Evolutionary conservation across 75 land plant species (phyloP).

Genomic region (Pinus albicaulis): DNA sequence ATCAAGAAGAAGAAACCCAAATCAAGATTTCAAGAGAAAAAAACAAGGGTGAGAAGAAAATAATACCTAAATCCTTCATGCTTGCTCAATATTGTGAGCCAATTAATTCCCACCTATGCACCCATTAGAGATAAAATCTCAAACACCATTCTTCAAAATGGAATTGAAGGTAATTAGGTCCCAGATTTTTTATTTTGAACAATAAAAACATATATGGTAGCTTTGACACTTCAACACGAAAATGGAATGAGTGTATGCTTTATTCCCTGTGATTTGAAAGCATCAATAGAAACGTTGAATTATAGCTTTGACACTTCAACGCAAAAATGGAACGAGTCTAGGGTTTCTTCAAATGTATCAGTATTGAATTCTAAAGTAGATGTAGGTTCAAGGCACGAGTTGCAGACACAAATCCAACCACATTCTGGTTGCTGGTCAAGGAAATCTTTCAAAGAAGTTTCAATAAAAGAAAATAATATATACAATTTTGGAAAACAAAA

Average conservation of each 20-base stretch:
- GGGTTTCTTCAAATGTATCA: too few relatives aligned
- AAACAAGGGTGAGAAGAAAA: background rate
- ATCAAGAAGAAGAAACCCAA: background rate
- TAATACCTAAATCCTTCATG: slow-evolving; percentile 60
- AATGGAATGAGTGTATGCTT: background rate
- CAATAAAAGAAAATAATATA: background rate
- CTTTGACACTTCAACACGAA: too few relatives aligned
- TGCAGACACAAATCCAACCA: background rate
- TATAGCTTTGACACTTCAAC: too few relatives aligned
- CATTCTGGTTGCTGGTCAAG: background rate
- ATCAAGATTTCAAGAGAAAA: background rate
- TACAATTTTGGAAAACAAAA: too few relatives aligned
- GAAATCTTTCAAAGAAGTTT: background rate
- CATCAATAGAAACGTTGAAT: background rate
- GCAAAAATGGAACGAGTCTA: too few relatives aligned
- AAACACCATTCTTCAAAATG: slow-evolving; percentile 59
- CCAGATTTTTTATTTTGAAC: too few relatives aligned
- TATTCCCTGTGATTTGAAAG: background rate
- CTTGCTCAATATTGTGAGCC: slow-evolving; percentile 77
- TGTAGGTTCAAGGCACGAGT: background rate
- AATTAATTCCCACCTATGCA: slow-evolving; percentile 76
- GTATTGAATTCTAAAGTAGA: background rate
- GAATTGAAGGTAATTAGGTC: too few relatives aligned
- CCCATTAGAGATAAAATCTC: slow-evolving; percentile 70
- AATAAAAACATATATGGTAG: too few relatives aligned